These are phyloP conservation scores for Yamadazyma conglobata DNA, from an alignment of 1,139 yeast genomes.

Conservation along the genomic window DNA sequence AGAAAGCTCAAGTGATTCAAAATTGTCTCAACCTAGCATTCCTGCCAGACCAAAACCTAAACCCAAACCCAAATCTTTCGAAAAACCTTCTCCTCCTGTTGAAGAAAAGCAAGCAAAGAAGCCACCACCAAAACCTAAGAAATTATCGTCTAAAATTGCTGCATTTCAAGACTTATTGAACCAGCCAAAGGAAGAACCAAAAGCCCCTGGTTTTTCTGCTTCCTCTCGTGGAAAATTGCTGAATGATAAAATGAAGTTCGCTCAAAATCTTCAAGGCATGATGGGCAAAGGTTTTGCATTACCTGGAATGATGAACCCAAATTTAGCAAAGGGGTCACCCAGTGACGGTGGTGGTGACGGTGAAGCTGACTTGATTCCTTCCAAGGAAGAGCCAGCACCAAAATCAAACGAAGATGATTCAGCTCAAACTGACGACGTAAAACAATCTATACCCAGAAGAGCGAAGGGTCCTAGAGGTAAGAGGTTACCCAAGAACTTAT, in stretches of 20 bases:
- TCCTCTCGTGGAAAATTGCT: constrained; percentile 3
- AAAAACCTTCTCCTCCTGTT: not conserved
- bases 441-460: constrained; percentile 29
- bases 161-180: constrained; percentile 74
- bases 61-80: constrained; percentile 3
- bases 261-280: constrained; percentile 55
- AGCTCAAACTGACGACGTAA: constrained; percentile 22
- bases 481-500: constrained; percentile 62
- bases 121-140: constrained; percentile 72
- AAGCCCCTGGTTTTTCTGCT: not conserved
- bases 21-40: constrained; percentile 8
- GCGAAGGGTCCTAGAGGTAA: constrained; percentile 79
- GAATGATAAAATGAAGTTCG: constrained; percentile 28
- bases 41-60: constrained; percentile 10
- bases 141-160: constrained; percentile 72
- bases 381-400: constrained; percentile 4
- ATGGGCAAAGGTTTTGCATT: constrained; percentile 53
- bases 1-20: too few relatives aligned
- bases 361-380: too few relatives aligned
- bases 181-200: constrained; percentile 11
- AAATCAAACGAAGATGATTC: constrained; percentile 4
- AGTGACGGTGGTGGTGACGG: constrained; percentile 7
- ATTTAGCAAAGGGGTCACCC: constrained; percentile 7
- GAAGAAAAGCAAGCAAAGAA: constrained; percentile 13
- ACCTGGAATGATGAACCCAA: constrained; percentile 57